These are phyloP conservation scores for Syncephalis plumigaleata DNA, from an alignment of 371 early-diverging fungal species.

Conservation along the genomic window DNA sequence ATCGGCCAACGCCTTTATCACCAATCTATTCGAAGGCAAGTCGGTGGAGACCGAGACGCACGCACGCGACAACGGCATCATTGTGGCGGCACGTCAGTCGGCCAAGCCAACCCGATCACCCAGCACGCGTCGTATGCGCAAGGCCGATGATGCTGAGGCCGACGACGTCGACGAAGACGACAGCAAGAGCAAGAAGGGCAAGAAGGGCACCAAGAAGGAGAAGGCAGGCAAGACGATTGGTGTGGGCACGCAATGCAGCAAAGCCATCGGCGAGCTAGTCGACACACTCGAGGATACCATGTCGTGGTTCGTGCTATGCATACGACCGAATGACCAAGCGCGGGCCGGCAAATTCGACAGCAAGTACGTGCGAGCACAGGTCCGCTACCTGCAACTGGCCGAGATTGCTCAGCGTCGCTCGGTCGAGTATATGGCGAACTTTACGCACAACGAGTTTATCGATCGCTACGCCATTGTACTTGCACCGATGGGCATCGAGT, in stretches of 20 bases:
- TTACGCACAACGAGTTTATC: constrained; percentile 41
- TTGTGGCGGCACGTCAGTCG: constrained; percentile 36
- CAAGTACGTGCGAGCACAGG: constrained; percentile 41
- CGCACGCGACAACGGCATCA: constrained; percentile 46
- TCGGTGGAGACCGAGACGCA: constrained; percentile 66
- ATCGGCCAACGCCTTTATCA: constrained; percentile 52
- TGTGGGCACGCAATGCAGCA: constrained; percentile 51
- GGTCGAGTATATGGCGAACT: constrained; percentile 39
- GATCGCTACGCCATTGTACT: constrained; percentile 34
- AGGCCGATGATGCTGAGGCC: background rate
- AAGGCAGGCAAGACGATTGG: constrained; percentile 17
- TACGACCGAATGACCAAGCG: constrained; percentile 57
- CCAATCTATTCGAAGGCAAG: constrained; percentile 57
- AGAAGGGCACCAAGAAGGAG: background rate
- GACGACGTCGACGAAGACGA: background rate
- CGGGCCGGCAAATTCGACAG: constrained; percentile 23
- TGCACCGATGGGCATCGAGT: constrained; percentile 8
- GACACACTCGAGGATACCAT: constrained; percentile 66
- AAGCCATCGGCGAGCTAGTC: constrained; percentile 55
- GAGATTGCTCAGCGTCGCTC: constrained; percentile 36
- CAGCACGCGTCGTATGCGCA: constrained; percentile 3
- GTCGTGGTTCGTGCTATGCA: constrained; percentile 72
- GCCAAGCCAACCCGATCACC: constrained; percentile 29
- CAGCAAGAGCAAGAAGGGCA: background rate
- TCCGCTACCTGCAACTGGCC: constrained; percentile 37